Percentiles rank a stretch among this genome's conserved stretches.
phyloP scores from a whole-genome alignment of 257 asterid genomes.

The Perilla frutescens region DNA sequence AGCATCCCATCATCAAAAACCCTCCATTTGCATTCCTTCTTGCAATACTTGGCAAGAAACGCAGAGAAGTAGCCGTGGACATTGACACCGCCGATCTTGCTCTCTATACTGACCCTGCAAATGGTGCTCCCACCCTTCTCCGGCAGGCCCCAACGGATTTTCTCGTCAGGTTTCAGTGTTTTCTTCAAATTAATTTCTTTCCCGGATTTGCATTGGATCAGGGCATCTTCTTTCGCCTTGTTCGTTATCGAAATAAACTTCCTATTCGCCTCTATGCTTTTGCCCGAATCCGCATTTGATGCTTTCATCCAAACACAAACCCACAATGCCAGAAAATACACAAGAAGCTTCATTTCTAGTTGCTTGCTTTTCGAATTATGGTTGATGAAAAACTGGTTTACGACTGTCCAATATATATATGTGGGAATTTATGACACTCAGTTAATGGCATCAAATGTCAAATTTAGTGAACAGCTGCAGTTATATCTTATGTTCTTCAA shows the following conservation, averaged over 20 bases:
- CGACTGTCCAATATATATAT: background rate
- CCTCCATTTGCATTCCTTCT: conserved; percentile 33
- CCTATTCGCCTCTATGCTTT: background rate
- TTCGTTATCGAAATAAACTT: conserved; percentile 31
- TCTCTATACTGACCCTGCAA: conserved; percentile 10
- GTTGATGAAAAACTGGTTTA: background rate
- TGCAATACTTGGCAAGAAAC: conserved; percentile 23
- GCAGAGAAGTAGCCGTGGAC: conserved; percentile 1
- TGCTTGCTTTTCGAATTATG: conserved; percentile 10
- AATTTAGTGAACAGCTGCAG: too few relatives aligned
- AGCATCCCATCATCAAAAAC: conserved; percentile 24
- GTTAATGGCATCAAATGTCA: too few relatives aligned
- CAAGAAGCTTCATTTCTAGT: conserved; percentile 28
- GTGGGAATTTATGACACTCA: background rate
- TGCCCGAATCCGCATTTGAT: conserved; percentile 19
- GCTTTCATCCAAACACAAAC: background rate
- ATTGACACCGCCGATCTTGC: background rate
- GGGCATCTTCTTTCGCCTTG: conserved; percentile 20
- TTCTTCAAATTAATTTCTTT: background rate
- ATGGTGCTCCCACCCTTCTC: background rate
- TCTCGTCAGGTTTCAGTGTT: conserved; percentile 20
- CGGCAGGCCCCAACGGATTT: conserved; percentile 16
- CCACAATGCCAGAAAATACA: conserved; percentile 10
- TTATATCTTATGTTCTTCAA: too few relatives aligned
- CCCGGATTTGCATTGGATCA: conserved; percentile 3